Evolutionary conservation across 2,329 filamentous ascomycete species (phyloP), one percentile per base, ranked within the genome.

Genomic region (Calonectria montana): DNA sequence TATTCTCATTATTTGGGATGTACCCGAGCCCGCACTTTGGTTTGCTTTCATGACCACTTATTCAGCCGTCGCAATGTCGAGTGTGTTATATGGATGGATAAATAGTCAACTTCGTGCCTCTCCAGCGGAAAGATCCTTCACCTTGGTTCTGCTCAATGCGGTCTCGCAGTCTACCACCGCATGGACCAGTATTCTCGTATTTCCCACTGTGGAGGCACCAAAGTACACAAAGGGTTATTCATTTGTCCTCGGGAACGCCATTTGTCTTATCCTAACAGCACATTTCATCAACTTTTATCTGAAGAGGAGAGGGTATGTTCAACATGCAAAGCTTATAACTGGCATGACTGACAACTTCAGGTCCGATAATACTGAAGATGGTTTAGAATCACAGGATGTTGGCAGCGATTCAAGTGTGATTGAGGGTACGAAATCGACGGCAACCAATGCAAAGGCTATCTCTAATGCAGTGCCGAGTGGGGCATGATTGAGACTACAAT

Each of bases 1-100:
- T 21, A 88, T 91, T 37, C 82, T 90, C 9, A 83, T 86, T 0
- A 81, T 90, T 9, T 91, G 89, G 90, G 79, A 88, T n/a, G 88
- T 91, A 0, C 88, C 89, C 0, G 88, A 91, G 57, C 29, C 75
- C 13, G 75, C 65, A 2, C 69, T 64, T 10, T 77, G 75, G 75
- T 77, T 76, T 41, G 75, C 48, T 2, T 76, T 90, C 85, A 77
- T 80, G 31, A 88, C 86, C 0, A 86, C 83, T 0, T 89, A 88
- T 75, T 84, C 84, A 0, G 83, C 88, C 0, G 84, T 86, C 7
- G 86, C 88, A 1, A 86, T 90, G 82, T 89, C 88, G 0, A 88
- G 86, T 53, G 87, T 90, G 1, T 80, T 91, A 16, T 87, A 90
- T 65, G 88, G 88, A 8, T 90, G 88, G 87, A 85, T 88, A 7